Conservation (phyloP, 176 grass and related monocot genomes). For the Cenchrus fungigraminus region DNA sequence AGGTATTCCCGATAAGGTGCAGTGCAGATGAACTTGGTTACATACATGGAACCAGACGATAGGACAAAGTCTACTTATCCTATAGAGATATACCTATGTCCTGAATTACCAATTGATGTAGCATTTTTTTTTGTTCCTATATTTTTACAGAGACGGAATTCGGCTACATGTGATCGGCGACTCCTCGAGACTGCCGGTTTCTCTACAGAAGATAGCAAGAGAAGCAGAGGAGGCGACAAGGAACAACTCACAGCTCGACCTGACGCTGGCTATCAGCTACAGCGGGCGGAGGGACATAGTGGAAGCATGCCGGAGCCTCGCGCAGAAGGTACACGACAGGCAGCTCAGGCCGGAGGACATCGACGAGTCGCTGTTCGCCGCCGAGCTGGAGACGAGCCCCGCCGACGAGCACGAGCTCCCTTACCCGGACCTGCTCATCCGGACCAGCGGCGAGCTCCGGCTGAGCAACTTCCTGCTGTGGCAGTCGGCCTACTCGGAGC, state of each 20-base stretch:
- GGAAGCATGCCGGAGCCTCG: conserved; percentile 59
- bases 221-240: conserved; percentile 55
- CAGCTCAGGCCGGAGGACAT: conserved; percentile 64
- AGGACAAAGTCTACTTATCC: not conserved
- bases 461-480: conserved; percentile 92
- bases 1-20: conserved; percentile 36
- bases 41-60: not conserved
- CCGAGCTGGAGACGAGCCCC: conserved; percentile 60
- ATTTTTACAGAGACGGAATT: conserved; percentile 52
- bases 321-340: conserved; percentile 48
- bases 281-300: conserved; percentile 68
- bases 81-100: not conserved
- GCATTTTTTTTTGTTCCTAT: not conserved
- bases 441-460: conserved; percentile 75
- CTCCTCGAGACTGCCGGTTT: conserved; percentile 53
- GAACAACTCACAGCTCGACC: conserved; percentile 52
- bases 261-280: conserved; percentile 66
- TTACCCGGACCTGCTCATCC: conserved; percentile 72
- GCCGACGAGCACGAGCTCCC: conserved; percentile 32
- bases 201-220: conserved; percentile 51
- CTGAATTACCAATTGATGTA: not conserved
- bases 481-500: conserved; percentile 84
- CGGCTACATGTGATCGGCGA: conserved; percentile 64
- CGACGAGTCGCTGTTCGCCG: conserved; percentile 53
- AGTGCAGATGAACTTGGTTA: conserved; percentile 18